Evolutionary conservation across 164 flowering plant genomes (phyloP).

Genomic region (Nelumbo lutea): DNA sequence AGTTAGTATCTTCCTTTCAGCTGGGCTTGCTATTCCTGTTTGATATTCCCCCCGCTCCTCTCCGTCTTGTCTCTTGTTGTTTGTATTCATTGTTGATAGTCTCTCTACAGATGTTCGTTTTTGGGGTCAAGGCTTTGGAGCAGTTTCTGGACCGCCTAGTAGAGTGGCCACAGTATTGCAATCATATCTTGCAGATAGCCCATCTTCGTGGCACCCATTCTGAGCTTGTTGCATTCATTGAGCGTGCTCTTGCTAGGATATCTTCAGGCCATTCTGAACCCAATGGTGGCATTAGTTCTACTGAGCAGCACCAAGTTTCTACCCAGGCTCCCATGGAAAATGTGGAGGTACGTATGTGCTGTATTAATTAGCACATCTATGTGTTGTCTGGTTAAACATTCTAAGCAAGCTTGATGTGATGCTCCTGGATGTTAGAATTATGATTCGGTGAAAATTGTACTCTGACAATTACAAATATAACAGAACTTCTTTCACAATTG

Average conservation of each 20-base stretch:
- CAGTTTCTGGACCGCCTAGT: conserved; percentile 88
- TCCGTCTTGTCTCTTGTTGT: background rate
- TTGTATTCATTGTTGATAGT: conserved; percentile 7
- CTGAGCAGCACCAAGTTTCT: conserved; percentile 38
- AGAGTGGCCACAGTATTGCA: conserved; percentile 99
- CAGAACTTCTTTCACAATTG: no score
- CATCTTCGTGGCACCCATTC: conserved; percentile 81
- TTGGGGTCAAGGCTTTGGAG: conserved; percentile 91
- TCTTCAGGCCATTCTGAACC: conserved; percentile 67
- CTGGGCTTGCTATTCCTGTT: no score
- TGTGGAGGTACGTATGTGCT: conserved; percentile 32
- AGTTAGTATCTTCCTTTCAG: conserved; percentile 33
- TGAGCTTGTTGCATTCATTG: conserved; percentile 79
- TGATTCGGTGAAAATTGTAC: no score
- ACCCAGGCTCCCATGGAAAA: conserved; percentile 23
- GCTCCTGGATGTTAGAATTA: no score
- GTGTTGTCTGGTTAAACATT: no score
- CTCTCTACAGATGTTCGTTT: conserved; percentile 69
- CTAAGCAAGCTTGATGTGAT: no score
- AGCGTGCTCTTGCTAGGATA: conserved; percentile 69
- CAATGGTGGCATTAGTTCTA: conserved; percentile 39
- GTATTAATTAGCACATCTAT: background rate
- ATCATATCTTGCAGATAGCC: conserved; percentile 95
- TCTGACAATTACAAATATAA: no score
- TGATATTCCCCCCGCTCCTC: background rate